Percentiles rank a stretch among this genome's conserved stretches.
Evolutionary conservation across 306 rosid species (phyloP).

Genomic region (Geum urbanum): DNA sequence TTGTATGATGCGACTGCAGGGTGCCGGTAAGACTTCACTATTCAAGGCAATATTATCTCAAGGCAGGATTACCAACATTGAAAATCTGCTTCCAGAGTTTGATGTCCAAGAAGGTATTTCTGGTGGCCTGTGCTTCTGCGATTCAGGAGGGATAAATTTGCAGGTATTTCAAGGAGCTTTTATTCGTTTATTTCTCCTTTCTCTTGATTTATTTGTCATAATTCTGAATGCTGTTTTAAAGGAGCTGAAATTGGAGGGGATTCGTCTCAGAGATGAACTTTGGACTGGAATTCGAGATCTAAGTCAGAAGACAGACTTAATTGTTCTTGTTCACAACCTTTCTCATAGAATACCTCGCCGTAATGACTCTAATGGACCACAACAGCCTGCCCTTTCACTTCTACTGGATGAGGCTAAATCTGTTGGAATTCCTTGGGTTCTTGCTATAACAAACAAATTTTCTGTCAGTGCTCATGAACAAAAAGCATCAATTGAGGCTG

Average conservation of each 20-base stretch:
- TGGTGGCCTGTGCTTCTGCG: conserved; percentile 77
- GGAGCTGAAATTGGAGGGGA: conserved; percentile 66
- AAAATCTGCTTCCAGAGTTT: conserved; percentile 51
- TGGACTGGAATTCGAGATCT: conserved; percentile 89
- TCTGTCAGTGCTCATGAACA: conserved; percentile 95
- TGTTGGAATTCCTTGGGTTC: conserved; percentile 96
- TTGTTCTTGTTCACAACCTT: conserved; percentile 87
- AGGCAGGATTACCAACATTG: conserved; percentile 50
- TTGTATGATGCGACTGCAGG: conserved; percentile 46
- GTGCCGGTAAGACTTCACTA: conserved; percentile 92
- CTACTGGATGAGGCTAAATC: conserved; percentile 92
- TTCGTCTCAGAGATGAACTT: conserved; percentile 72
- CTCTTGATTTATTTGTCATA: background rate
- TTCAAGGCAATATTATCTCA: conserved; percentile 72
- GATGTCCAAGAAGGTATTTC: conserved; percentile 66
- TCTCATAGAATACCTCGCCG: conserved; percentile 83
- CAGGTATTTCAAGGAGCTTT: conserved; percentile 48
- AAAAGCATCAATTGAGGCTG: conserved; percentile 70
- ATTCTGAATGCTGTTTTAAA: conserved; percentile 29
- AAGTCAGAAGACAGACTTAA: conserved; percentile 73
- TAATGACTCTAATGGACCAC: conserved; percentile 45
- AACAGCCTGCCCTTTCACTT: conserved; percentile 72
- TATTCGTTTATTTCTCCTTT: background rate
- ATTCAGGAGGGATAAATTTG: conserved; percentile 73
- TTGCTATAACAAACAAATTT: conserved; percentile 91